Evolutionary conservation across 208 protist species (phyloP).

Genomic region (Wallacemonas sp.): DNA sequence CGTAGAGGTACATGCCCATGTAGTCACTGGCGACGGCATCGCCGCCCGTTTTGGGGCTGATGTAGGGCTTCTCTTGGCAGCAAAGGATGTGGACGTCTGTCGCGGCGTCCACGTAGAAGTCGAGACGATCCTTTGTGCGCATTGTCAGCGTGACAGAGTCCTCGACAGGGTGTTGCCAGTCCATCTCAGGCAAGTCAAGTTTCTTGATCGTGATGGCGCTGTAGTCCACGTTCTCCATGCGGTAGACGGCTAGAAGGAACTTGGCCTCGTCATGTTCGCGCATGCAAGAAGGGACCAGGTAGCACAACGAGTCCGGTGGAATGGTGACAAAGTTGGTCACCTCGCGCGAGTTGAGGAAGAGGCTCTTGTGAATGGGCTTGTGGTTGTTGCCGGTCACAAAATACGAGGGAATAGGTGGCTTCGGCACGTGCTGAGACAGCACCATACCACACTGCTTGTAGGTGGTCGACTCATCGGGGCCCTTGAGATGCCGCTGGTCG

Average conservation of each 20-base stretch:
- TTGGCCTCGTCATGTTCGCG: conserved; percentile 27
- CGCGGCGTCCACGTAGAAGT: conserved; percentile 52
- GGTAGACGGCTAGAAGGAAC: conserved; percentile 46
- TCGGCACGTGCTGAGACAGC: conserved; percentile 44
- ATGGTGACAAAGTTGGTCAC: conserved; percentile 38
- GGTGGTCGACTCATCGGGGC: conserved; percentile 33
- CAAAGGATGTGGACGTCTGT: conserved; percentile 60
- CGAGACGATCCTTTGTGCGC: conserved; percentile 49
- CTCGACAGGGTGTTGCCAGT: conserved; percentile 35
- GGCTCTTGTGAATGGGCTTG: conserved; percentile 66
- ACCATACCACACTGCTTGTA: conserved; percentile 78
- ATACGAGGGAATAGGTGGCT: conserved; percentile 48
- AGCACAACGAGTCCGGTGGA: conserved; percentile 49
- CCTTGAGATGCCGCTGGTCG: conserved; percentile 60
- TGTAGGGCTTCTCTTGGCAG: conserved; percentile 45
- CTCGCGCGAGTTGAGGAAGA: conserved; percentile 66
- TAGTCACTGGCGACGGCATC: conserved; percentile 62
- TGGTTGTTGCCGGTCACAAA: conserved; percentile 82
- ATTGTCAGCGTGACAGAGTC: conserved; percentile 37
- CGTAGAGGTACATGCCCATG: conserved; percentile 57
- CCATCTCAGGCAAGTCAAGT: conserved; percentile 42
- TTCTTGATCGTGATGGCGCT: conserved; percentile 39
- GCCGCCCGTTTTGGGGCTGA: conserved; percentile 32
- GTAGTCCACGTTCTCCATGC: conserved; percentile 29
- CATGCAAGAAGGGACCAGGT: conserved; percentile 52